Conservation (phyloP, 257 asterid genomes). For the Solanum chilense region DNA sequence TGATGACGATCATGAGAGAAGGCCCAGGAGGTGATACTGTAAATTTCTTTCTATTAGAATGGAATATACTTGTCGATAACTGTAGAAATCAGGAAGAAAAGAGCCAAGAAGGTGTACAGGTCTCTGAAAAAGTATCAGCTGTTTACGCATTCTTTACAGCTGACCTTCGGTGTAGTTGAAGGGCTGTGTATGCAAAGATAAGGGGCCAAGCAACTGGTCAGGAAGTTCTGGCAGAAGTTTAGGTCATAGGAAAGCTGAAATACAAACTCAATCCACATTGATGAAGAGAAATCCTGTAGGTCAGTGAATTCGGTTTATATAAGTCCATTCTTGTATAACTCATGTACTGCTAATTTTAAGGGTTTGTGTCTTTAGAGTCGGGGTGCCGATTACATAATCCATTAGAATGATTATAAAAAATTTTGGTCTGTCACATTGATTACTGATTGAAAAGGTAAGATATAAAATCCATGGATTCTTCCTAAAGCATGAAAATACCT, state of each 20-base stretch:
- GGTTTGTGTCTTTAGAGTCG: neutral
- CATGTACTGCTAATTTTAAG: neutral
- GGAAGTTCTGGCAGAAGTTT: neutral
- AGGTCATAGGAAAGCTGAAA: neutral
- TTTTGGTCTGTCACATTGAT: neutral
- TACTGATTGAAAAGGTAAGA: neutral
- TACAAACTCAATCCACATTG: neutral
- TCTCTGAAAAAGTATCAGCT: neutral
- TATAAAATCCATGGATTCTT: neutral
- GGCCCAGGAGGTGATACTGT: slow-evolving; percentile 16
- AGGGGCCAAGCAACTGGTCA: neutral
- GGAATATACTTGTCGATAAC: neutral
- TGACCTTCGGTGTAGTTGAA: neutral
- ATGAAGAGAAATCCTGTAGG: neutral
- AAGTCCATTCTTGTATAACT: neutral
- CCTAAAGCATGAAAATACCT: neutral
- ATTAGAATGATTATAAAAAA: neutral
- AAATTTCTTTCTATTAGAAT: neutral
- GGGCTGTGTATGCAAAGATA: neutral
- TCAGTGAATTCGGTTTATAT: neutral
- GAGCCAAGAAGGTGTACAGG: slow-evolving; percentile 25
- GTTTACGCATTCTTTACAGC: neutral
- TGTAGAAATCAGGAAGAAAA: slow-evolving; percentile 20
- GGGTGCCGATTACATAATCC: neutral
- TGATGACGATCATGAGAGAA: slow-evolving; percentile 36